Percentiles rank a stretch among this genome's conserved stretches.
These are phyloP conservation scores for Colletotrichum lini DNA, from an alignment of 2,329 filamentous ascomycete species.

Conservation along the genomic window DNA sequence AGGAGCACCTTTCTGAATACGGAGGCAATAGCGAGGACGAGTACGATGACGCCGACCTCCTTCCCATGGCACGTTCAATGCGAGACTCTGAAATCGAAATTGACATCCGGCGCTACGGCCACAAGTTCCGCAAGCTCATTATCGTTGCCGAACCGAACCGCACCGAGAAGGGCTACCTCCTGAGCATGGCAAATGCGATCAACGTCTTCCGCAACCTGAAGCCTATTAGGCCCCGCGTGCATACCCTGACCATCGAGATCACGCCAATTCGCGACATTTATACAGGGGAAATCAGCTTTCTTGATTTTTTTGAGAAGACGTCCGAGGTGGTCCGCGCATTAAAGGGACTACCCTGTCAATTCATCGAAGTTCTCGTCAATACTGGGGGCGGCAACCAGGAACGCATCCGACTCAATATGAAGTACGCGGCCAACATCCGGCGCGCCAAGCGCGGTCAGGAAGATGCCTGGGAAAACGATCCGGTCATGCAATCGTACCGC, in stretches of 20 bases:
- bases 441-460: conserved; percentile 27
- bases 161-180: conserved; percentile 45
- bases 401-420: conserved; percentile 34
- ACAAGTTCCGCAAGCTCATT: conserved; percentile 57
- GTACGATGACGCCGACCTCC: conserved; percentile 7
- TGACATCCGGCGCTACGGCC: conserved; percentile 54
- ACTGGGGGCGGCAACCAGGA: conserved; percentile 39
- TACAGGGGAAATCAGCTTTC: conserved; percentile 51
- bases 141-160: conserved; percentile 62
- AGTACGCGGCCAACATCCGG: conserved; percentile 25
- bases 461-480: conserved; percentile 45
- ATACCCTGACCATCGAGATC: conserved; percentile 60
- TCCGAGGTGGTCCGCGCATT: conserved; percentile 52
- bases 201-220: conserved; percentile 50
- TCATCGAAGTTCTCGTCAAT: conserved; percentile 54
- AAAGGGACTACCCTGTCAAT: conserved; percentile 52
- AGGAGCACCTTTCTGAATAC: conserved; percentile 23
- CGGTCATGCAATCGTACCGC: conserved; percentile 41
- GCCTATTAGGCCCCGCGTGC: conserved; percentile 48
- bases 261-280: conserved; percentile 46
- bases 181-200: conserved; percentile 54
- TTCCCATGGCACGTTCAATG: conserved; percentile 21
- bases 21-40: conserved; percentile 22
- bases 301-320: conserved; percentile 52
- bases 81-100: conserved; percentile 46